Evolutionary conservation across 768 basidiomycete species (phyloP), one percentile per base, ranked within the genome.

Genomic region (Scleroderma bovista): DNA sequence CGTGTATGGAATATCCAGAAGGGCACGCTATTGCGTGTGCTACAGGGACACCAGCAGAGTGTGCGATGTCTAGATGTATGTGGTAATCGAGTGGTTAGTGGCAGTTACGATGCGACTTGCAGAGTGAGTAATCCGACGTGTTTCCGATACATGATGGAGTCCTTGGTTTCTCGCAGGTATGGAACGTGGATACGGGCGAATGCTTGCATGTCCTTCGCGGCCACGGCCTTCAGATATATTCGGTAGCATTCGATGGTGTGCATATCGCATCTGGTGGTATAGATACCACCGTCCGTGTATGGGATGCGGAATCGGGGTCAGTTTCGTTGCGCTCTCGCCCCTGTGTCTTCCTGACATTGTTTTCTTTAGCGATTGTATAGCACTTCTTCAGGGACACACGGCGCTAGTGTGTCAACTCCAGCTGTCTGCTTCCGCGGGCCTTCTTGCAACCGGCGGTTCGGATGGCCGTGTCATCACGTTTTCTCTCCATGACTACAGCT

Each of bases 1-100:
- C 77, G 92, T 1, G 89, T 96, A 0, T 99, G 95, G 95, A 90
- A 99, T 65, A 79, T 99, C 31, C 88, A 91, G 65, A 76, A 74
- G 12, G 95, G 95, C 0, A 72, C 77, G 41, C 68, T 79, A 50
- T 61, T 89, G 31, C 74, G 79, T 16, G 72, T 84, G 7, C 73
- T 99, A 29, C 67, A 72, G 17, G 95, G 95, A 0, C 95, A 99
- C 63, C 69, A 72, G 23, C 73, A 79, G 37, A 91, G 88, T 57
- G 94, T 98, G 13, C 72, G 95, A 41, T 92, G 91, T 62, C 69
- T 97, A 26, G 95, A 97, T 65, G 84, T 93, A 11, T 85, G 80
- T 57, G 95, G 92, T 22, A 83, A 83, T 54, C 75, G 72, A 57
- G 85, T 86, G 12, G 93, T 93, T 33, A 93, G 89, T 57, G 95